Conservation (phyloP, 2,329 filamentous ascomycete species). For the Sporothrix curviconia region DNA sequence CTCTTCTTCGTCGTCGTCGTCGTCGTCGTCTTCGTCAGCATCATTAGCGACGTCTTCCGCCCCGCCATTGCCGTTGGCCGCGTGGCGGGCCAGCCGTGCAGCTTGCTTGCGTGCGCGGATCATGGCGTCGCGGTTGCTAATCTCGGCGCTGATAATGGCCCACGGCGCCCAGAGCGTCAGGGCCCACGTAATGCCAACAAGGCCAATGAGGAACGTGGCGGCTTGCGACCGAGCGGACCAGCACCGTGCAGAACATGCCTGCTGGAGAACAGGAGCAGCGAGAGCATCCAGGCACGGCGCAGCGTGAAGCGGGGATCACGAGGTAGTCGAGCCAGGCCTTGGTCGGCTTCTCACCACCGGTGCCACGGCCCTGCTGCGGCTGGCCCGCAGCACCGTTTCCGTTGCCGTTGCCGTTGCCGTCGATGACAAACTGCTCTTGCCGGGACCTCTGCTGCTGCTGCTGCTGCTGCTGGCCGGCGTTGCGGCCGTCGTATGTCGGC, state of each 20-base stretch:
- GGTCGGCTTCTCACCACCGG: constrained; percentile 28
- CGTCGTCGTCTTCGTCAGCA: constrained; percentile 19
- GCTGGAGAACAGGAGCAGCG: constrained; percentile 73
- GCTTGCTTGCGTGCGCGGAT: constrained; percentile 33
- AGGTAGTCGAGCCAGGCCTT: constrained; percentile 52
- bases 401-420: too few species aligned
- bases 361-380: too few species aligned
- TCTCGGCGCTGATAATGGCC: constrained; percentile 89
- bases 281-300: constrained; percentile 78
- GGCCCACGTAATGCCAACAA: constrained; percentile 88
- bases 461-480: constrained; percentile 13
- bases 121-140: constrained; percentile 68
- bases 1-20: constrained; percentile 35
- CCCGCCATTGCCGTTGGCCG: too few species aligned
- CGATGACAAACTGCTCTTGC: neutral
- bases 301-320: constrained; percentile 77
- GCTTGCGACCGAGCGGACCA: constrained; percentile 64
- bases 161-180: constrained; percentile 92
- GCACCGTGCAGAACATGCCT: constrained; percentile 79
- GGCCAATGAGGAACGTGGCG: constrained; percentile 70
- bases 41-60: constrained; percentile 24
- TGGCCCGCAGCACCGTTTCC: too few species aligned
- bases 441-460: neutral
- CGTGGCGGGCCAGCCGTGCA: constrained; percentile 1
- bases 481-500: constrained; percentile 61